phyloP scores from a whole-genome alignment of 495 filamentous ascomycete species.

The Penicillium canariense region DNA sequence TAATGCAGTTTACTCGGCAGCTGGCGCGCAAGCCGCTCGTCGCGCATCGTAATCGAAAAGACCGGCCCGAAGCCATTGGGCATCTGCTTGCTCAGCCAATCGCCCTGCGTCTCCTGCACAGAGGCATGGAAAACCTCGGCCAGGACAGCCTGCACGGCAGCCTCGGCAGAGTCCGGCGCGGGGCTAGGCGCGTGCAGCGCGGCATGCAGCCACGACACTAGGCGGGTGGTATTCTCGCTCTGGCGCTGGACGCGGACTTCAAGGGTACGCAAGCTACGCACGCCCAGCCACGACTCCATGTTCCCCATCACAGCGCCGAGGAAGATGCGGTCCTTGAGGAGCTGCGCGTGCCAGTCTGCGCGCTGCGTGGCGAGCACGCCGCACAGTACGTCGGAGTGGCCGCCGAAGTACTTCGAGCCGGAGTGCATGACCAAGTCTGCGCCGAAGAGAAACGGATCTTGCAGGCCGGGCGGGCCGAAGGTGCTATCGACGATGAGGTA shows the following conservation, averaged over 20 bases:
- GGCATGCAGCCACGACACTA: constrained; percentile 70
- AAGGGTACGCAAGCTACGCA: constrained; percentile 80
- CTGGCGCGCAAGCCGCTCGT: constrained; percentile 55
- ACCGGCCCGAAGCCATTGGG: constrained; percentile 87
- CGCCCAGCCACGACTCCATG: constrained; percentile 88
- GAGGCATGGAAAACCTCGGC: constrained; percentile 69
- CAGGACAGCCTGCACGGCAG: constrained; percentile 52
- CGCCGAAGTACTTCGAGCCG: constrained; percentile 94
- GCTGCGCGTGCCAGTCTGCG: constrained; percentile 52
- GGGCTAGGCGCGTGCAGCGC: constrained; percentile 37
- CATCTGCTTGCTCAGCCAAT: constrained; percentile 87
- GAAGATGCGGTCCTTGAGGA: constrained; percentile 64
- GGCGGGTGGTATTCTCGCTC: constrained; percentile 59
- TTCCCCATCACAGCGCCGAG: constrained; percentile 88
- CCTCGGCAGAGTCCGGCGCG: constrained; percentile 33
- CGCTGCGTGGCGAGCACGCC: constrained; percentile 69
- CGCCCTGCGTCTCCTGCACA: constrained; percentile 61
- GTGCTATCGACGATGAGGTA: constrained; percentile 84
- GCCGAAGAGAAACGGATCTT: constrained; percentile 78
- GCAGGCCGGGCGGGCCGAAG: constrained; percentile 86
- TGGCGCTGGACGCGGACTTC: constrained; percentile 78
- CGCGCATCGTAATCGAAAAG: constrained; percentile 68
- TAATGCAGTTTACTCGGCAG: constrained; percentile 75
- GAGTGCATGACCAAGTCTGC: constrained; percentile 86
- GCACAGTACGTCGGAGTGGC: constrained; percentile 86